These are phyloP conservation scores for Collybiopsis luxurians DNA, from an alignment of 768 basidiomycete species.

Conservation along the genomic window DNA sequence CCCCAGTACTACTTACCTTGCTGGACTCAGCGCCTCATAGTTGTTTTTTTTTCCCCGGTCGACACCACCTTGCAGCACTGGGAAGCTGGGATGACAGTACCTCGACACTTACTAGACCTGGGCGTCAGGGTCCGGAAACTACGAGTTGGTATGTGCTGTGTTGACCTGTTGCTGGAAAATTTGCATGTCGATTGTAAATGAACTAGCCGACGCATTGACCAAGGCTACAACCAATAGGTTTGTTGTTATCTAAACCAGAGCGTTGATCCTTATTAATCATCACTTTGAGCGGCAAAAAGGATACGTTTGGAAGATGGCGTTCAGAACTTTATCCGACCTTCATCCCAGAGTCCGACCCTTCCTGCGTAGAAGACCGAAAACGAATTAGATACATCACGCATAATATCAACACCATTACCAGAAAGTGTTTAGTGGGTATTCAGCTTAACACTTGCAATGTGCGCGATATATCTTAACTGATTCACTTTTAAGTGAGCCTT, in stretches of 20 bases:
- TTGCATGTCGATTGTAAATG: slow-evolving; percentile 43
- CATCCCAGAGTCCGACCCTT: slow-evolving; percentile 19
- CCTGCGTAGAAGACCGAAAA: not conserved
- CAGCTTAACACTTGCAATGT: too few species aligned
- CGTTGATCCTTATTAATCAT: slow-evolving; percentile 37
- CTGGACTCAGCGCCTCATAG: slow-evolving; percentile 70
- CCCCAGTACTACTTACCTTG: slow-evolving; percentile 48
- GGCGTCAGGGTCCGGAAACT: slow-evolving; percentile 55
- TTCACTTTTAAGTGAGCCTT: too few species aligned
- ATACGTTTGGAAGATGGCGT: slow-evolving; percentile 59
- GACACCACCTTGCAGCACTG: slow-evolving; percentile 68
- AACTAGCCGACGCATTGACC: slow-evolving; percentile 50
- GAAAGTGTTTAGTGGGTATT: too few species aligned
- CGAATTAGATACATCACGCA: too few species aligned
- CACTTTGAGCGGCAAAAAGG: slow-evolving; percentile 35
- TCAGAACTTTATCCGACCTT: slow-evolving; percentile 45
- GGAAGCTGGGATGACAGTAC: slow-evolving; percentile 68
- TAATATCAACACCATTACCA: too few species aligned
- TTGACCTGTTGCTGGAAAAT: not conserved
- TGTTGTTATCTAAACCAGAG: slow-evolving; percentile 14
- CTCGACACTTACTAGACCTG: slow-evolving; percentile 67
- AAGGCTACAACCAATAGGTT: slow-evolving; percentile 54
- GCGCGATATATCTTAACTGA: too few species aligned
- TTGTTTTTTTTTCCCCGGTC: slow-evolving; percentile 58
- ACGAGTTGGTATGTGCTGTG: slow-evolving; percentile 37